Base-by-base conservation (phyloP, 371 early-diverging fungal genomes). In the Saksenaea vasiformis region DNA sequence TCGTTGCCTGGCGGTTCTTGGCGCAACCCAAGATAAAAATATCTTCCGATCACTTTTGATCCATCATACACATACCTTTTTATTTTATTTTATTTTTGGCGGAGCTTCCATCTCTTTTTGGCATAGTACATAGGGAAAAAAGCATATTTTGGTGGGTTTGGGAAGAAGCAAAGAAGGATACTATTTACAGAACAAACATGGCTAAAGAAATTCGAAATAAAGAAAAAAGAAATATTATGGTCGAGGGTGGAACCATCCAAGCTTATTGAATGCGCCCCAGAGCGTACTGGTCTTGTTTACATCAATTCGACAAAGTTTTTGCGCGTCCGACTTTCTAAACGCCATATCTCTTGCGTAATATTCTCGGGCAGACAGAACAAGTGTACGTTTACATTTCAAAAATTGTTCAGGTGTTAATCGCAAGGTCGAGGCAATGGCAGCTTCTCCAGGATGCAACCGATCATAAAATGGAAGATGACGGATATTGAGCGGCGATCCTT, bases 341-440 rank as follows among this genome's bases (percentile, higher is more conserved):
- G 73, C 67, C 38, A 73, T 70, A 10, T 67, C 60, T 56, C 69
- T 68, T 10, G 56, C 53, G 65, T 66, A 60, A n/a, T 70, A 67
- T 34, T 68, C 68, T 28, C 65, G 59, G 22, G 76, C 70, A 58
- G 71, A 73, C 57, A 68, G 59, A 27, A 72, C 68, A 14, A 72
- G 43, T 13, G 70, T 72, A 43, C 76, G 66, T 47, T 76, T 76
- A 62, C 76, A 76, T n/a, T 75, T 68, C 24, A 89, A 66, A 62
- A 86, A 89, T 71, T 87, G 88, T 28, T 84, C 83, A 10, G 89
- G 89, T 31, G 85, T 77, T 24, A 89, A 74, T 34, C 89, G 84
- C 31, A 89, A 73, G 0, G 82, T 78, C 39, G 88, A 87, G 44
- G 87, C 86, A 70, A 86, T 83, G 26, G 82, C 68, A 7, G 61